phyloP scores from a whole-genome alignment of 2,329 filamentous ascomycete genomes.

The Aspergillus fischeri region DNA sequence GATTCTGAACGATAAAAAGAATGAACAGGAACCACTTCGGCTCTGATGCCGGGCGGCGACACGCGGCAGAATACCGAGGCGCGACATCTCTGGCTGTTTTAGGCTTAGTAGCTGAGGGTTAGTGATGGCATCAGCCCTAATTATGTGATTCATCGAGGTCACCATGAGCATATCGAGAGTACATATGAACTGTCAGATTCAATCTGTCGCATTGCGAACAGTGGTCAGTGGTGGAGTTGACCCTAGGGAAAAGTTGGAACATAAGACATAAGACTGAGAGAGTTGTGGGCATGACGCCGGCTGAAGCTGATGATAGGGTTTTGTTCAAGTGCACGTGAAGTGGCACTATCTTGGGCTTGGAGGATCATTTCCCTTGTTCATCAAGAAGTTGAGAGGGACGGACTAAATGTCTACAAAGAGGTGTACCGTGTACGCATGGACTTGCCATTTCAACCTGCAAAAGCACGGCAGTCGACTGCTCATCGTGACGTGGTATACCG shows the following conservation, averaged over 20 bases:
- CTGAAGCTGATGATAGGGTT: neutral
- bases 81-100: slow-evolving; percentile 19
- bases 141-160: neutral
- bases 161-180: neutral
- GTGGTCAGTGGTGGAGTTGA: neutral
- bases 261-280: no score
- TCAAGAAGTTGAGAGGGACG: no score
- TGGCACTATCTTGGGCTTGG: neutral
- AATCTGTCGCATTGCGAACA: neutral
- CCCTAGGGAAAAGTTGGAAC: no score
- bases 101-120: slow-evolving; percentile 2
- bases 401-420: no score
- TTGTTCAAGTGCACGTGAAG: neutral
- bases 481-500: no score
- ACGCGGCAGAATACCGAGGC: slow-evolving; percentile 28
- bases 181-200: neutral
- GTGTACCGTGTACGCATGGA: no score
- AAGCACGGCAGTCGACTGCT: no score
- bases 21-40: slow-evolving; percentile 13
- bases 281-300: no score
- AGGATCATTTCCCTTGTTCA: no score
- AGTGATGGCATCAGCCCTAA: slow-evolving; percentile 1
- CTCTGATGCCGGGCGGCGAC: slow-evolving; percentile 22
- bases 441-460: no score
- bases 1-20: slow-evolving; percentile 5